Percentiles rank a stretch among this genome's conserved stretches.
phyloP scores from a whole-genome alignment of 805 yeast genomes.

The Cyberlindnera maritima region DNA sequence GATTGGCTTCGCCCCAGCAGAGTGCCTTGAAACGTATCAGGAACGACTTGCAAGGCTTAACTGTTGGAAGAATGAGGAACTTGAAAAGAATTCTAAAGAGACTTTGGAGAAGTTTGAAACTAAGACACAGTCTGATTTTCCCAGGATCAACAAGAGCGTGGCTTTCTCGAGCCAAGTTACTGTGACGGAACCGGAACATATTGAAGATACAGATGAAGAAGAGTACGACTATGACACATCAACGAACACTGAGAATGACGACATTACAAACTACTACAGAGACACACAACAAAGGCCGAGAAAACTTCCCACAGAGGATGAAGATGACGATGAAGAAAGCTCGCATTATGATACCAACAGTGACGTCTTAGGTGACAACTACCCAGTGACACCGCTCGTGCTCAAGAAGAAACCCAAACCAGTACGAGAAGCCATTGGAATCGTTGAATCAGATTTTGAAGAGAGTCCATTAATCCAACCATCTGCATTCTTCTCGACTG shows the following conservation, averaged over 20 bases:
- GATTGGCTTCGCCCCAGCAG: conserved; percentile 97
- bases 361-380: conserved; percentile 21
- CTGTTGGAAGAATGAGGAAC: conserved; percentile 85
- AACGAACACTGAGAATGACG: conserved; percentile 3
- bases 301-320: background rate
- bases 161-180: conserved; percentile 20
- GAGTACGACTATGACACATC: conserved; percentile 17
- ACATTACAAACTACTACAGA: background rate
- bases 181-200: conserved; percentile 12
- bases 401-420: conserved; percentile 18
- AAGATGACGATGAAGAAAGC: conserved; percentile 13
- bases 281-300: background rate
- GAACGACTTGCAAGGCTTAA: conserved; percentile 90
- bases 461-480: conserved; percentile 27
- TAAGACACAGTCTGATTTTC: background rate
- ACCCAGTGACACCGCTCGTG: conserved; percentile 24
- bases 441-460: conserved; percentile 22
- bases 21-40: conserved; percentile 84
- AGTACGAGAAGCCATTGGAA: background rate
- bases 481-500: conserved; percentile 29
- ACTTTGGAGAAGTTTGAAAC: conserved; percentile 5
- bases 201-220: conserved; percentile 3
- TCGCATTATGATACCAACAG: conserved; percentile 18
- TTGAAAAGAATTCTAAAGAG: conserved; percentile 23
- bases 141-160: conserved; percentile 21